A percentile compares a stretch with the other conserved stretches of the same genome.
phyloP scores from a whole-genome alignment of 371 early-diverging fungal genomes.

The Syncephalastrum monosporum region DNA sequence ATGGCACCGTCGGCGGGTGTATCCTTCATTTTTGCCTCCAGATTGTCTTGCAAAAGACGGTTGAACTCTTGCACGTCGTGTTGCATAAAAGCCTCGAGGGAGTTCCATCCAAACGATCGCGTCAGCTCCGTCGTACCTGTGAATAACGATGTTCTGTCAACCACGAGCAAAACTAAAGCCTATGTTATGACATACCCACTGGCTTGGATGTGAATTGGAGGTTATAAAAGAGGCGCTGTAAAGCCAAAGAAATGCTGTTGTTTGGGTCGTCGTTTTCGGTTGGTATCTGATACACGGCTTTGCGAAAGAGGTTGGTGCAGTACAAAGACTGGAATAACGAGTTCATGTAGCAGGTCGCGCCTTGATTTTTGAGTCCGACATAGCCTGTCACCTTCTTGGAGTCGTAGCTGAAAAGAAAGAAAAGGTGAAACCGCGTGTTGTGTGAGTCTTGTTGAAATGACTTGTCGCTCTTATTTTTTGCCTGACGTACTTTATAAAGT shows the following conservation, averaged over 20 bases:
- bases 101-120: conserved; percentile 96
- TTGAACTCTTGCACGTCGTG: conserved; percentile 98
- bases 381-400: conserved; percentile 89
- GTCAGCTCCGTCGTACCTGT: conserved; percentile 90
- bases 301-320: conserved; percentile 92
- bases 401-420: conserved; percentile 61
- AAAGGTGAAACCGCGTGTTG: background rate
- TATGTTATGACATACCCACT: conserved; percentile 52
- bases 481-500: conserved; percentile 69
- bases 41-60: conserved; percentile 91
- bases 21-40: conserved; percentile 87
- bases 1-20: conserved; percentile 94
- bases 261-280: conserved; percentile 85
- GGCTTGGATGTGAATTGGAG: conserved; percentile 70
- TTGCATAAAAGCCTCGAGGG: conserved; percentile 91
- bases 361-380: conserved; percentile 97
- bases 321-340: conserved; percentile 97
- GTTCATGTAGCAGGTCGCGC: conserved; percentile 99
- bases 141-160: conserved; percentile 1
- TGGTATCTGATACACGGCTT: conserved; percentile 88
- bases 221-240: conserved; percentile 94
- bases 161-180: background rate
- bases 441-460: background rate
- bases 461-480: background rate
- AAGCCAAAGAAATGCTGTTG: conserved; percentile 83